Percentiles rank a stretch among this genome's conserved stretches.
phyloP scores from a whole-genome alignment of 2,329 filamentous ascomycete species.

The Neurospora crassa region DNA sequence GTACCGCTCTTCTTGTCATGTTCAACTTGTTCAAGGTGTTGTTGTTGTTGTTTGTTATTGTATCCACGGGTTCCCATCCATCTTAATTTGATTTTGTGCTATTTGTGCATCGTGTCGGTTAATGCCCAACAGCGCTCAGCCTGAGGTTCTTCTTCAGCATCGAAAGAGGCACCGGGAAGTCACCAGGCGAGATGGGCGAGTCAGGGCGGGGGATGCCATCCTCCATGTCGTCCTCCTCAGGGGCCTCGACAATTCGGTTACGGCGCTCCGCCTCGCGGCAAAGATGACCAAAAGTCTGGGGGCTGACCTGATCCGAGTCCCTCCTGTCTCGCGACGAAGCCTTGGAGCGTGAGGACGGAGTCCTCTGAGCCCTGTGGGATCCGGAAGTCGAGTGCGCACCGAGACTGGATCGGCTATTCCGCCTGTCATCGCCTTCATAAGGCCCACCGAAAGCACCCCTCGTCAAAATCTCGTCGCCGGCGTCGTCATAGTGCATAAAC shows the following conservation, averaged over 20 bases:
- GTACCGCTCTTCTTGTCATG: not conserved
- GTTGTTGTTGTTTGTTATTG: not conserved
- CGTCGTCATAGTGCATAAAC: constrained; percentile 18
- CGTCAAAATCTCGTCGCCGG: constrained; percentile 2
- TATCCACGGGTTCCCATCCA: not conserved
- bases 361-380: constrained; percentile 4
- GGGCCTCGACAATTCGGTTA: constrained; percentile 12
- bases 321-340: constrained; percentile 4
- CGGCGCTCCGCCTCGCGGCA: constrained; percentile 9
- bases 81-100: not conserved
- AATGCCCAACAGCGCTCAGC: constrained; percentile 27
- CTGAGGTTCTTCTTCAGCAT: constrained; percentile 25
- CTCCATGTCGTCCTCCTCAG: constrained; percentile 9
- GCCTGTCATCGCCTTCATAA: constrained; percentile 3
- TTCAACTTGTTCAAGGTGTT: not conserved
- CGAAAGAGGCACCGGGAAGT: constrained; percentile 14
- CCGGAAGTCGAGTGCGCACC: constrained; percentile 5
- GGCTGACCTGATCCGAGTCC: constrained; percentile 7
- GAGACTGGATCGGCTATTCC: constrained; percentile 10
- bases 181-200: constrained; percentile 21
- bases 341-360: constrained; percentile 3
- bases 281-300: not conserved
- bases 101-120: not conserved
- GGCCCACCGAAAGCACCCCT: not conserved
- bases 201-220: constrained; percentile 22